Evolutionary conservation across 441 rosid genomes (phyloP), one percentile per base, ranked within the genome.

Genomic region (Mallotus repandus): DNA sequence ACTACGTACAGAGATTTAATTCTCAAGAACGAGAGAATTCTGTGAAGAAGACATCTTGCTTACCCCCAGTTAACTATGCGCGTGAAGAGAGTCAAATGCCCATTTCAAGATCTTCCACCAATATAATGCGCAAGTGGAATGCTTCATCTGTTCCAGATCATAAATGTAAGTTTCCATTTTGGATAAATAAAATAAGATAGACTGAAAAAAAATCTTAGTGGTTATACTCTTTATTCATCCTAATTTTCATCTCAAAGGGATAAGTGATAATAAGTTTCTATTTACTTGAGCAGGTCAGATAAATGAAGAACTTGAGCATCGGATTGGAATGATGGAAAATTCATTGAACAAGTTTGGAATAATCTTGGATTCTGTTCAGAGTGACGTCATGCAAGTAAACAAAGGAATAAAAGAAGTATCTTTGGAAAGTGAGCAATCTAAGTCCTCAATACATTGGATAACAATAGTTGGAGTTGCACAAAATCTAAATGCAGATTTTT

Each of bases 351-450:
- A 89, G 87, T 82, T 86, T 74, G 89, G 89, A 57, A 89, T 86
- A 88, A 86, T 89, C 79, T 76, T 96, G 79, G 97, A 88, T 79
- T 88, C 98, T 63, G 80, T 91, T 76, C 94, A 93, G 86, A 85
- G 85, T 71, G 93, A 96, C 79, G 78, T 96, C 74, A 86, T 93
- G 87, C 98, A 93, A 84, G 85, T 84, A 71, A 89, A 85, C 74
- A 89, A 81, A 82, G 95, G 96, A 84, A 86, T 91, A 74, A 96
- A 89, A 82, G 89, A 96, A 85, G 79, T 82, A 43, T 74, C 81
- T 60, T 77, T 90, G 46, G 97, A 86, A 79, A 83, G 99, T 96
- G 77, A 85, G 93, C 83, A 59, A 55, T 81, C 55, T 56, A 25
- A 78, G 25, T 75, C 69, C 50, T 69, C 13, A 29, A 53, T 43